phyloP scores from a whole-genome alignment of 345 rosid species.

The Hirschfeldia incana region DNA sequence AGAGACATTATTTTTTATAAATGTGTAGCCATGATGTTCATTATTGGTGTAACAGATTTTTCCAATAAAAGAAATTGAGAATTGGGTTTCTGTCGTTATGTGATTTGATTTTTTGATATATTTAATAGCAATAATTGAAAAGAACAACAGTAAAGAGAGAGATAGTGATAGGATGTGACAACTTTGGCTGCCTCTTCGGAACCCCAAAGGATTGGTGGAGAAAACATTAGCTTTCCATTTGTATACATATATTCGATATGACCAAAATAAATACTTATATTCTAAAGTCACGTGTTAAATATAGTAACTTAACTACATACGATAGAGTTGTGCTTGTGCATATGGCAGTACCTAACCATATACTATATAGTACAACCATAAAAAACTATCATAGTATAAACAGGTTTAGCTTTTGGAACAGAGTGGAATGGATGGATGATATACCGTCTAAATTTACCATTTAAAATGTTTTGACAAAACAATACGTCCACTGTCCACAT shows the following conservation, averaged over 20 bases:
- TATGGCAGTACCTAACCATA: not conserved
- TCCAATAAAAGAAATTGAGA: not conserved
- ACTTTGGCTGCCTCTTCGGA: conserved; percentile 39
- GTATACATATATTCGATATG: conserved; percentile 20
- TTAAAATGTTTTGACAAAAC: too few relatives aligned
- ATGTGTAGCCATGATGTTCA: not conserved
- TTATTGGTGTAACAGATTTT: not conserved
- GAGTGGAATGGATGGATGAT: not conserved
- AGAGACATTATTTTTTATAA: not conserved
- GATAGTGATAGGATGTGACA: conserved; percentile 35
- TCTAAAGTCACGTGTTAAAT: conserved; percentile 22
- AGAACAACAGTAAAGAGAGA: conserved; percentile 23
- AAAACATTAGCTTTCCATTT: conserved; percentile 18
- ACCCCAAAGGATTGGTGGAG: conserved; percentile 19
- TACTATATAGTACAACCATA: not conserved
- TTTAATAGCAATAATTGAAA: not conserved
- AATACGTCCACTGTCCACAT: not conserved
- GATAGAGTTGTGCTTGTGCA: not conserved
- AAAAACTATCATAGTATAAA: not conserved
- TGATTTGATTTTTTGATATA: not conserved
- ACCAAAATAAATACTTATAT: not conserved
- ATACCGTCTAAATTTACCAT: not conserved
- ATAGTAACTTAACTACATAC: conserved; percentile 6
- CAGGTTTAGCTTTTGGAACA: not conserved
- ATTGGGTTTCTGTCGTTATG: conserved; percentile 15